These are phyloP conservation scores for Onygena corvina DNA, from an alignment of 2,329 filamentous ascomycete species.

Conservation along the genomic window DNA sequence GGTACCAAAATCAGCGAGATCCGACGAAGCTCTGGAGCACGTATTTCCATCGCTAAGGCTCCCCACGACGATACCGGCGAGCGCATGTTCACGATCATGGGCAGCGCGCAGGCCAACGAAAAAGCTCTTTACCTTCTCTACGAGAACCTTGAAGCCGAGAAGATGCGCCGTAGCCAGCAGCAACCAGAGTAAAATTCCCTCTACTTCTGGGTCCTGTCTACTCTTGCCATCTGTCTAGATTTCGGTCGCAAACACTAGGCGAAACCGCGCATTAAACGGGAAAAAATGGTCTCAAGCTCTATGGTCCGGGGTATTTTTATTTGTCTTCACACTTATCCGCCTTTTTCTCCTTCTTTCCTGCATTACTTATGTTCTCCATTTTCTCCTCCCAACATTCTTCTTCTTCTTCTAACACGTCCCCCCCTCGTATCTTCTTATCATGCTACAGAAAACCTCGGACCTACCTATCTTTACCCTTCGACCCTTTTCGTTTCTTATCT, in stretches of 20 bases:
- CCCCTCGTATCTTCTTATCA: slow-evolving; percentile 1
- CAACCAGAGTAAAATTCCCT: slow-evolving; percentile 41
- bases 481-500: not conserved
- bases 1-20: slow-evolving; percentile 99
- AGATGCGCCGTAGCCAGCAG: slow-evolving; percentile 88
- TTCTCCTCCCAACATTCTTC: not conserved
- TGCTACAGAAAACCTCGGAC: not conserved
- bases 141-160: slow-evolving; percentile 97
- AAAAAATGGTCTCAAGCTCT: not conserved
- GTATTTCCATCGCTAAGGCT: slow-evolving; percentile 95
- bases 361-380: slow-evolving; percentile 2
- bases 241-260: not conserved
- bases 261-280: not conserved
- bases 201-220: not conserved
- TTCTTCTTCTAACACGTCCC: slow-evolving; percentile 2
- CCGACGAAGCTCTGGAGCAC: slow-evolving; percentile 86
- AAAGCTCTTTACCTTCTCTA: slow-evolving; percentile 92
- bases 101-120: slow-evolving; percentile 85
- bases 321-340: not conserved
- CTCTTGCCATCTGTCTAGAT: not conserved
- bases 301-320: slow-evolving; percentile 3
- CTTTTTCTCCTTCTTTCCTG: not conserved
- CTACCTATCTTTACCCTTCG: not conserved
- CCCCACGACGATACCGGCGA: slow-evolving; percentile 95
- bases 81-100: slow-evolving; percentile 99